Evolutionary conservation across 306 rosid genomes (phyloP).

Genomic region (Begonia masoniana): DNA sequence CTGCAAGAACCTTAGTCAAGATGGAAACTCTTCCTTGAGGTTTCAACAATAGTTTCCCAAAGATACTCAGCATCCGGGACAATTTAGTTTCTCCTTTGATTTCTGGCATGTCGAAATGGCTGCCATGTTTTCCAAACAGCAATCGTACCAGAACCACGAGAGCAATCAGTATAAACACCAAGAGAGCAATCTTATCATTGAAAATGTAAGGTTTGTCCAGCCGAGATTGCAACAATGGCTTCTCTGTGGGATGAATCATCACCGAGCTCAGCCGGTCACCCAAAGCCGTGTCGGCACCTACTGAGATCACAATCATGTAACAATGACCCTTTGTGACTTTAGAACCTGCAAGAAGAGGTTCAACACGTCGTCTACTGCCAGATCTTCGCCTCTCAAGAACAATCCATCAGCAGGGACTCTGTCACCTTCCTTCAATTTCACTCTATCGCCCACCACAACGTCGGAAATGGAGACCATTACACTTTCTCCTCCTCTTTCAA

Average conservation of each 20-base stretch:
- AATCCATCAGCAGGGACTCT: conserved; percentile 54
- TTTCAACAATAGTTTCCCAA: conserved; percentile 20
- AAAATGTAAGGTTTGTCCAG: conserved; percentile 28
- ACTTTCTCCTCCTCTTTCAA: conserved; percentile 14
- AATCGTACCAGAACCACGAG: conserved; percentile 34
- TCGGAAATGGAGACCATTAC: background rate
- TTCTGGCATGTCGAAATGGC: conserved; percentile 31
- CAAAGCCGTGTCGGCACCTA: conserved; percentile 8
- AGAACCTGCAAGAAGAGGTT: conserved; percentile 32
- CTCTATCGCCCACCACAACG: conserved; percentile 29
- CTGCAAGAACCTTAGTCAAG: conserved; percentile 21
- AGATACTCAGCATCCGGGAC: conserved; percentile 11
- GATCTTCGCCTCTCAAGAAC: conserved; percentile 11
- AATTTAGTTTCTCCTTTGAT: conserved; percentile 31
- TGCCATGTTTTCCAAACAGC: conserved; percentile 15
- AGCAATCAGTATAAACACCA: conserved; percentile 19
- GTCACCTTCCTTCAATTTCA: conserved; percentile 25
- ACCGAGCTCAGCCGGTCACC: conserved; percentile 9
- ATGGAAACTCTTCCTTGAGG: conserved; percentile 33
- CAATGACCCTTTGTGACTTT: conserved; percentile 34
- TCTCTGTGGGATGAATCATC: conserved; percentile 2
- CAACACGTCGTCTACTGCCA: conserved; percentile 19
- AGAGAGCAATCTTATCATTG: conserved; percentile 23
- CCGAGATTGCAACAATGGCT: conserved; percentile 23
- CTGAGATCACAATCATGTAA: conserved; percentile 40